Conservation (phyloP, 1,139 yeast species). For the Wickerhamomyces sp. region DNA sequence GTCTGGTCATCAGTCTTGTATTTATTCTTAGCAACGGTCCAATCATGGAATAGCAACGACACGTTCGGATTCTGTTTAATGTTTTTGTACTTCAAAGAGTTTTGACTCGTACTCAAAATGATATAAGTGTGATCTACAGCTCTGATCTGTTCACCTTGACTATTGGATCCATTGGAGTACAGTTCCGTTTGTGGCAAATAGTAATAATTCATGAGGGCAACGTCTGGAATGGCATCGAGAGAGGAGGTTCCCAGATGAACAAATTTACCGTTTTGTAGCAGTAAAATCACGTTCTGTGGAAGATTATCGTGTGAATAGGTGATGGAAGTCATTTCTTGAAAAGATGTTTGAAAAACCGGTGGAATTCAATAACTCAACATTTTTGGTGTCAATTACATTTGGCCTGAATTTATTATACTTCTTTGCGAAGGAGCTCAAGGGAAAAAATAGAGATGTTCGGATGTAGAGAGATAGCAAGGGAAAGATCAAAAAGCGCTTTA, state of each 20-base stretch:
- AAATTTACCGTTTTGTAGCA: slow-evolving; percentile 56
- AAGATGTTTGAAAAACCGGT: too few species aligned
- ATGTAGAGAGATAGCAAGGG: too few species aligned
- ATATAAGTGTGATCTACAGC: slow-evolving; percentile 41
- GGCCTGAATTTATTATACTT: too few species aligned
- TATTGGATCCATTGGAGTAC: slow-evolving; percentile 29
- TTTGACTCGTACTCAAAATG: slow-evolving; percentile 62
- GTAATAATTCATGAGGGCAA: slow-evolving; percentile 83
- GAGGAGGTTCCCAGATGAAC: slow-evolving; percentile 79
- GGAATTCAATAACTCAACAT: too few species aligned
- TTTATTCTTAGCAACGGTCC: slow-evolving; percentile 58
- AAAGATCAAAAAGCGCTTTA: too few species aligned
- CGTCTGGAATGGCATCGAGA: slow-evolving; percentile 65
- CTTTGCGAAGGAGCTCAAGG: too few species aligned
- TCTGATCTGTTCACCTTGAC: slow-evolving; percentile 21
- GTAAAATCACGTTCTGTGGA: slow-evolving; percentile 50
- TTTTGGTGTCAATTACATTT: too few species aligned
- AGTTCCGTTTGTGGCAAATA: slow-evolving; percentile 40
- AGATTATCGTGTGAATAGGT: slow-evolving; percentile 30
- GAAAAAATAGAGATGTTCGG: too few species aligned
- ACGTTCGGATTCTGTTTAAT: slow-evolving; percentile 66
- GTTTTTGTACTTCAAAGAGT: slow-evolving; percentile 68
- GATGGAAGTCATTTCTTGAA: slow-evolving; percentile 12
- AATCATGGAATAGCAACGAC: slow-evolving; percentile 78
- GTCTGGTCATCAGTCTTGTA: slow-evolving; percentile 15